Conservation (phyloP, 768 basidiomycete genomes). For the Trametopsis cervina region DNA sequence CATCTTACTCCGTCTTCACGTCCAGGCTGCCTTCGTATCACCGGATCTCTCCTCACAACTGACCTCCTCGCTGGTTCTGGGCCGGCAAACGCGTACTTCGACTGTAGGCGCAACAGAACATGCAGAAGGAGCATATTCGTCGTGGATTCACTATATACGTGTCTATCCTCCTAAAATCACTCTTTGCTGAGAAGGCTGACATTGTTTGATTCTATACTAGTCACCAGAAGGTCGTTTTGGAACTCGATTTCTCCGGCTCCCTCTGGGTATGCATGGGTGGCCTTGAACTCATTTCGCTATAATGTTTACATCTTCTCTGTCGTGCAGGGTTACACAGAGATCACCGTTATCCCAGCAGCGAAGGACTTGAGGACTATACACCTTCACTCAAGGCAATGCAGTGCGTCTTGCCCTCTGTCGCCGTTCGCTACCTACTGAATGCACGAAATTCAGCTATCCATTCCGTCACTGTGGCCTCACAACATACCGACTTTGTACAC, state of each 20-base stretch:
- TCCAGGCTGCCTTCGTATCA: neutral
- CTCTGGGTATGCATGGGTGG: conserved; percentile 56
- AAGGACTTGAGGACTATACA: conserved; percentile 77
- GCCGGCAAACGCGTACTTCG: conserved; percentile 1
- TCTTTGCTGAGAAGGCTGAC: conserved; percentile 31
- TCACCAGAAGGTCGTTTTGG: conserved; percentile 93
- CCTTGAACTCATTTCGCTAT: conserved; percentile 17
- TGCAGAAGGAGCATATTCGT: conserved; percentile 72
- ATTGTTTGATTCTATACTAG: conserved; percentile 63
- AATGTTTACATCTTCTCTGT: conserved; percentile 13
- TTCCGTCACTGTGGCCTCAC: conserved; percentile 63
- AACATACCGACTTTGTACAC: conserved; percentile 71
- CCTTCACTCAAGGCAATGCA: conserved; percentile 84
- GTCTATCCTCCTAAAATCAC: conserved; percentile 21
- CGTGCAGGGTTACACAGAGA: conserved; percentile 83
- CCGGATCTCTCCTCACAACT: conserved; percentile 5
- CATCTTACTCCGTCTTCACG: neutral
- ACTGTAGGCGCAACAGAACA: no score
- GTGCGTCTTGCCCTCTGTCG: conserved; percentile 39
- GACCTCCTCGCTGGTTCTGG: neutral
- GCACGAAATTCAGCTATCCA: conserved; percentile 47
- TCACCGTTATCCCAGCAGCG: conserved; percentile 79
- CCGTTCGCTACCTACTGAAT: conserved; percentile 9
- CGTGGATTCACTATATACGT: conserved; percentile 91
- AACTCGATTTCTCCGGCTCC: conserved; percentile 86